phyloP scores from a whole-genome alignment of 306 rosid species.

The Albizia julibrissin region DNA sequence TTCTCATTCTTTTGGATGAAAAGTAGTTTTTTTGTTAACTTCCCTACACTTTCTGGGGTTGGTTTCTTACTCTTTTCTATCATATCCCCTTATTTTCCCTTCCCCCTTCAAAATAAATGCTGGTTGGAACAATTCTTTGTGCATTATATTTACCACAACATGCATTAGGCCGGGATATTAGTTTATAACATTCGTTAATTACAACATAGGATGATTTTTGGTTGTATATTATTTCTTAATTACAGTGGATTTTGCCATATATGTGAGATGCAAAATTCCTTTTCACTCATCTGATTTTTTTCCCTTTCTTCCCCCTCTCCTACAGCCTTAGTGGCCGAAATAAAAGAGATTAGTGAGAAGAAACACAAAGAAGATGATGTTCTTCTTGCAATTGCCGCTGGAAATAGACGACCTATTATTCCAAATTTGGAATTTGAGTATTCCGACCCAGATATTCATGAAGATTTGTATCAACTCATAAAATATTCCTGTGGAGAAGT shows the following conservation, averaged over 20 bases:
- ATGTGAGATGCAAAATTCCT: conserved; percentile 18
- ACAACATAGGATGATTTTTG: conserved; percentile 3
- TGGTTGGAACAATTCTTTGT: background rate
- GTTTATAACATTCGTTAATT: background rate
- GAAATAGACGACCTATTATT: conserved; percentile 85
- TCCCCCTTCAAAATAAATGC: background rate
- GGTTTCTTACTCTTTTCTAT: background rate
- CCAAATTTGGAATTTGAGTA: conserved; percentile 91
- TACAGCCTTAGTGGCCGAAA: conserved; percentile 90
- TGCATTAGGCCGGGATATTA: background rate
- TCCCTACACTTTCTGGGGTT: background rate
- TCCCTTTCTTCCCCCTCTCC: background rate
- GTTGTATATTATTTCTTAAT: conserved; percentile 16
- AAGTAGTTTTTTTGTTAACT: background rate
- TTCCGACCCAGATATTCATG: conserved; percentile 84
- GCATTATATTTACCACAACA: conserved; percentile 57
- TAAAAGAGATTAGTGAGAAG: conserved; percentile 96
- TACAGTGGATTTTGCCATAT: conserved; percentile 14
- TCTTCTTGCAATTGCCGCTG: conserved; percentile 95
- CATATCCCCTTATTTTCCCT: background rate
- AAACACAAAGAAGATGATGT: conserved; percentile 95
- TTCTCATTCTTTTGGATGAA: background rate
- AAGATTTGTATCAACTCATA: conserved; percentile 91
- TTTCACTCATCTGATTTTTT: conserved; percentile 29
- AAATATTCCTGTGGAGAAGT: conserved; percentile 96